Percentiles rank a stretch among this genome's conserved stretches.
phyloP scores from a whole-genome alignment of 2,329 filamentous ascomycete genomes.

The Emydomyces testavorans region DNA sequence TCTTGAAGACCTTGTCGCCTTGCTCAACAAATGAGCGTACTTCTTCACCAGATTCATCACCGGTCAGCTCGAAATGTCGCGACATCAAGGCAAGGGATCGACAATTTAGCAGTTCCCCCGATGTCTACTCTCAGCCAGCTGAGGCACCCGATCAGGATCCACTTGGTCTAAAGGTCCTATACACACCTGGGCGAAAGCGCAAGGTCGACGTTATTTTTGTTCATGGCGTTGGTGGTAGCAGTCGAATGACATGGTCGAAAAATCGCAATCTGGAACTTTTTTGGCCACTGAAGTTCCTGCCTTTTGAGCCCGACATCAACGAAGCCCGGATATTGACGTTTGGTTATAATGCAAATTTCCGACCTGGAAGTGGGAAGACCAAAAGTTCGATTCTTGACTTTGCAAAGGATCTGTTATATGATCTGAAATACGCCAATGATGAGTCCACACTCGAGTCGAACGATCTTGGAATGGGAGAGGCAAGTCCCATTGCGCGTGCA shows the following conservation, averaged over 20 bases:
- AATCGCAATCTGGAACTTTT: conserved; percentile 24
- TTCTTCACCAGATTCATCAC: too few relatives aligned
- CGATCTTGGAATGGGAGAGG: conserved; percentile 14
- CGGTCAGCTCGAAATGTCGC: too few relatives aligned
- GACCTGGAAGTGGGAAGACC: not conserved
- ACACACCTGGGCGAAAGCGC: conserved; percentile 15
- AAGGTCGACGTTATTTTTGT: conserved; percentile 32
- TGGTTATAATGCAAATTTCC: conserved; percentile 20
- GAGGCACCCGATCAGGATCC: too few relatives aligned
- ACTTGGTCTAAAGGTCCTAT: conserved; percentile 1
- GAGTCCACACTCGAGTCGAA: too few relatives aligned
- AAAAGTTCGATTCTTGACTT: conserved; percentile 20
- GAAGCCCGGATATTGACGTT: conserved; percentile 20
- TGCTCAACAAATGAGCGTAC: too few relatives aligned
- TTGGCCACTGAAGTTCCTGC: conserved; percentile 34
- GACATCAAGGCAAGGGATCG: too few relatives aligned
- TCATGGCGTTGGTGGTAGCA: conserved; percentile 33
- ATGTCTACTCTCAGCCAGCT: too few relatives aligned
- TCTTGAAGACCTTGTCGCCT: too few relatives aligned
- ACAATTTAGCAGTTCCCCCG: too few relatives aligned
- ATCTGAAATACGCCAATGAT: conserved; percentile 19
- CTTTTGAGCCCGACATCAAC: conserved; percentile 18
- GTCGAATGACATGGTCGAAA: conserved; percentile 33
- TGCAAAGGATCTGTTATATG: conserved; percentile 22
- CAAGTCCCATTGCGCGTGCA: conserved; percentile 8